Evolutionary conservation across 2,329 filamentous ascomycete species (phyloP), one percentile per base, ranked within the genome.

Genomic region (Colletotrichum kahawae): DNA sequence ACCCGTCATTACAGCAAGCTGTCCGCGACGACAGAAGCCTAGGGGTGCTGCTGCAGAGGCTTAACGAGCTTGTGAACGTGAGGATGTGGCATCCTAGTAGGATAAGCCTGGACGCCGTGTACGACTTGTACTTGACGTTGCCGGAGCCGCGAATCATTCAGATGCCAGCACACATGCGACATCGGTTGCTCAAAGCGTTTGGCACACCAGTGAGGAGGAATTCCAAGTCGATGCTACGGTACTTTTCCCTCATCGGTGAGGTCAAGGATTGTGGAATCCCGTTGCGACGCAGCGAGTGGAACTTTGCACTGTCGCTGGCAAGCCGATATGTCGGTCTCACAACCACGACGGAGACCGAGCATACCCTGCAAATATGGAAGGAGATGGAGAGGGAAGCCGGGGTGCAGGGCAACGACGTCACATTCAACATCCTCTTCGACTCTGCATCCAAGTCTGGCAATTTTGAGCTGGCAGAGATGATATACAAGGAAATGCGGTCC

Each of bases 401-500:
- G 1, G 83, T 95, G 16, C 85, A 86, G 78, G 93, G 90, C 43
- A 94, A 94, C 78, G 89, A 92, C 64, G 93, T 95, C n/a, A 98
- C 96, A 0, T 97, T 99, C 84, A 98, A 97, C 81, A 94, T 98
- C 62, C 89, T 99, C 14, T 98, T 98, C 79, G 94, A 98, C 81
- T 90, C 95, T 13, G 95, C 97, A 1, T 91, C 95, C 78, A 97
- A 97, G 83, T 92, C 95, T 0, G 94, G 94, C 51, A 97, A 97
- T 80, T 98, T 94, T 78, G 87, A 88, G 1, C 90, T 98, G 27
- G 96, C 95, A 5, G 94, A 98, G 79, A 94, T 95, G 86, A 91
- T 98, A 13, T 92, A 96, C 79, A 88, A 91, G 71, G 96, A 98
- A 84, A 96, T 98, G 93, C 87, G 89, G 65, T 86, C 83, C 16